Conservation (phyloP, 257 asterid genomes). For the Ophiorrhiza pumila region DNA sequence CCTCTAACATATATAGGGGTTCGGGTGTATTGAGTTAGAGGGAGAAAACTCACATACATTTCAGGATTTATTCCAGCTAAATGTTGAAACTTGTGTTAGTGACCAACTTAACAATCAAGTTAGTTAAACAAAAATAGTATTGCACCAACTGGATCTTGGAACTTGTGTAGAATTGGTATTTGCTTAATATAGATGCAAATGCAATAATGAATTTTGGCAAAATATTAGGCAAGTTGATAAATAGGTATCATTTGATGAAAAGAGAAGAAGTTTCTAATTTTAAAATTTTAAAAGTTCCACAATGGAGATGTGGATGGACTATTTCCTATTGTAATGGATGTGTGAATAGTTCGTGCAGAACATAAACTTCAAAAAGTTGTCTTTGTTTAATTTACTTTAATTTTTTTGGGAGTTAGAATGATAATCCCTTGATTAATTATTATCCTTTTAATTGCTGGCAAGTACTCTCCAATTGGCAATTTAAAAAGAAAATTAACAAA, state of each 20-base stretch:
- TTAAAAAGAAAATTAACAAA: background rate
- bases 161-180: background rate
- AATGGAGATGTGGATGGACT: background rate
- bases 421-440: too few relatives aligned
- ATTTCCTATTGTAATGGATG: background rate
- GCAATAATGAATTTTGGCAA: background rate
- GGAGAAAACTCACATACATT: too few relatives aligned
- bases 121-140: too few relatives aligned
- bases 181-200: background rate
- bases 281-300: background rate
- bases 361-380: background rate
- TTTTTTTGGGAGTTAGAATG: background rate
- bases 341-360: background rate
- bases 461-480: background rate
- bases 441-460: background rate
- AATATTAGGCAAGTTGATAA: background rate
- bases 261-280: background rate
- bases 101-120: too few relatives aligned
- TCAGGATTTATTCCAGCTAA: too few relatives aligned
- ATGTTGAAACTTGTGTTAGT: too few relatives aligned
- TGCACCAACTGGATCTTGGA: too few relatives aligned
- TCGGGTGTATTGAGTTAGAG: too few relatives aligned
- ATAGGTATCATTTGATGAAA: background rate
- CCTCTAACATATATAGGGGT: too few relatives aligned
- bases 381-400: background rate